Percentiles rank a stretch among this genome's conserved stretches.
Evolutionary conservation across 2,329 filamentous ascomycete species (phyloP).

Genomic region (Metarhizium anisopliae): DNA sequence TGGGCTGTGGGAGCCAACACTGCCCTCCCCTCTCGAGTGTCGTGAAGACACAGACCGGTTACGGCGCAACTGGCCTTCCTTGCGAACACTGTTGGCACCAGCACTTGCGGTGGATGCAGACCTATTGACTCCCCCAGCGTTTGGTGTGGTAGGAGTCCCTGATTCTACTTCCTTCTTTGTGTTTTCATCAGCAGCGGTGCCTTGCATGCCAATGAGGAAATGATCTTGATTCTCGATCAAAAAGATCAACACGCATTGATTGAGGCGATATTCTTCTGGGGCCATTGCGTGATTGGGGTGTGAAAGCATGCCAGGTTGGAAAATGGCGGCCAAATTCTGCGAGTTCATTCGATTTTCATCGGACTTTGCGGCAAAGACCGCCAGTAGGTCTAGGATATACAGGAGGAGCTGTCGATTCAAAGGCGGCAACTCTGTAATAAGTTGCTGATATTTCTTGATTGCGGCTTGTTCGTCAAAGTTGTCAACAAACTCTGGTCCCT

Average conservation of each 20-base stretch:
- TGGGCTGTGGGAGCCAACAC: conserved; percentile 60
- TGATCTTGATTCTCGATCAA: conserved; percentile 97
- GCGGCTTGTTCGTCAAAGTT: conserved; percentile 55
- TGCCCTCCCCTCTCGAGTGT: conserved; percentile 66
- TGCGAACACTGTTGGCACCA: conserved; percentile 76
- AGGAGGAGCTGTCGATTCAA: conserved; percentile 88
- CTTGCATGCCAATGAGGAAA: conserved; percentile 97
- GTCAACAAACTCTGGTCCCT: conserved; percentile 61
- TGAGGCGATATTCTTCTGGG: conserved; percentile 85
- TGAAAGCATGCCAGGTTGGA: conserved; percentile 91
- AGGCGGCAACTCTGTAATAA: conserved; percentile 88
- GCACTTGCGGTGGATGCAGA: conserved; percentile 84
- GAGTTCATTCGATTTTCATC: conserved; percentile 97
- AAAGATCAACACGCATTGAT: conserved; percentile 95
- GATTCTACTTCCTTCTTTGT: conserved; percentile 57
- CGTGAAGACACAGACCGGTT: conserved; percentile 92
- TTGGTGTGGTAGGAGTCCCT: conserved; percentile 46
- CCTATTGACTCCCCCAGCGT: conserved; percentile 43
- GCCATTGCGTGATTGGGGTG: conserved; percentile 94
- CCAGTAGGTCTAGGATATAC: conserved; percentile 90
- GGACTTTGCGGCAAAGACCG: conserved; percentile 93
- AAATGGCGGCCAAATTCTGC: conserved; percentile 89
- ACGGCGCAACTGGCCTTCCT: conserved; percentile 68
- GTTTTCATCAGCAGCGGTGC: conserved; percentile 90
- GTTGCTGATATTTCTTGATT: conserved; percentile 73